Evolutionary conservation across 2,329 filamentous ascomycete genomes (phyloP).

Genomic region (Mycocentrospora acerina): DNA sequence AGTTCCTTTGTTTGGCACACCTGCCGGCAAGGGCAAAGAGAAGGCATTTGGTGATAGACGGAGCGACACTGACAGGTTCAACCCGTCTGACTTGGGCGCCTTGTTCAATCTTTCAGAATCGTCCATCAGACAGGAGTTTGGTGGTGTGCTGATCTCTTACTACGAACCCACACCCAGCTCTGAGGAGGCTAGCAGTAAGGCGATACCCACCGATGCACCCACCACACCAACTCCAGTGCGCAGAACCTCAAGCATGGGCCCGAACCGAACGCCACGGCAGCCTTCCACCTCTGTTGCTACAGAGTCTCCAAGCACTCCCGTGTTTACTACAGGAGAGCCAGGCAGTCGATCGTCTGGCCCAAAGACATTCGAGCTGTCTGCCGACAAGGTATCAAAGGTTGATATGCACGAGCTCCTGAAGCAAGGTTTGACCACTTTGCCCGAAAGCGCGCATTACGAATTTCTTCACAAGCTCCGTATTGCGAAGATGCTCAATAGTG

Average conservation of each 20-base stretch:
- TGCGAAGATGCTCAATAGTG: slow-evolving; percentile 74
- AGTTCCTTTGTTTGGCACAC: slow-evolving; percentile 53
- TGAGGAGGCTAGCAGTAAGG: slow-evolving; percentile 23
- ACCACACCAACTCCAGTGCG: slow-evolving; percentile 75
- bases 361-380: slow-evolving; percentile 62
- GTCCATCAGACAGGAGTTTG: slow-evolving; percentile 72
- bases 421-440: slow-evolving; percentile 59
- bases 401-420: slow-evolving; percentile 47
- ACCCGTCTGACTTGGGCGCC: slow-evolving; percentile 68
- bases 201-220: slow-evolving; percentile 50
- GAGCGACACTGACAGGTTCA: slow-evolving; percentile 37
- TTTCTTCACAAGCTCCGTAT: slow-evolving; percentile 79
- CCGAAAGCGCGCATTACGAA: slow-evolving; percentile 76
- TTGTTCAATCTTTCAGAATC: slow-evolving; percentile 57
- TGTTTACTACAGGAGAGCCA: slow-evolving; percentile 39
- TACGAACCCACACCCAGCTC: slow-evolving; percentile 56
- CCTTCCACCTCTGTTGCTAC: slow-evolving; percentile 42
- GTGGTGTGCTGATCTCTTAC: slow-evolving; percentile 77
- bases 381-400: slow-evolving; percentile 46
- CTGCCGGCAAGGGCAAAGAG: slow-evolving; percentile 74
- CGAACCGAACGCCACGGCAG: slow-evolving; percentile 54
- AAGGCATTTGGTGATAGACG: slow-evolving; percentile 54
- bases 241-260: slow-evolving; percentile 59
- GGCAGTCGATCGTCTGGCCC: slow-evolving; percentile 30
- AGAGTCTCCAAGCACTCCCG: slow-evolving; percentile 54